Base-by-base conservation (phyloP, 176 grass and related monocot genomes). In the Calamus simplicifolius region DNA sequence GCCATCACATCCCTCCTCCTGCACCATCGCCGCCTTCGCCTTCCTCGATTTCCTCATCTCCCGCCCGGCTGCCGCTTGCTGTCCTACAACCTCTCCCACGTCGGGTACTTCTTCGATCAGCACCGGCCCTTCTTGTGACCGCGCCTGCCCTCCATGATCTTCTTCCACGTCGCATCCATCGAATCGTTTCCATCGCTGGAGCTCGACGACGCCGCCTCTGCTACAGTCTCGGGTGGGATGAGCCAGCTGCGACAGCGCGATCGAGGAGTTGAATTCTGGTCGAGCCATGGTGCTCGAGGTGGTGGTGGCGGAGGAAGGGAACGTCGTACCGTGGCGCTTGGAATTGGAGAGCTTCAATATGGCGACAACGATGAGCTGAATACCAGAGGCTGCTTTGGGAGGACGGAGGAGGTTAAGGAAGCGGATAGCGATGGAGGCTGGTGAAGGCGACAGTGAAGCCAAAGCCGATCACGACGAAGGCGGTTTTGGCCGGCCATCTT, bases 361-460 rank as follows among this genome's bases (percentile, higher is more conserved):
- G 15, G 26, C 62, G 14, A 71, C 0, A 57, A 95, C 12, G 67
- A 95, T 89, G 29, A 55, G 28, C 63, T 89, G 79, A 17, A 81
- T 85, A 5, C 89, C 81, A 89, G 15, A 71, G 48, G 58, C 70
- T 54, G 13, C 18, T 1, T 0, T 38, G 27, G 16, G 64, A 81
- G 28, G 18, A 49, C 57, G 25, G 67, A 86, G 3, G 29, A 6
- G 74, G 17, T 17, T 12, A 23, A 57, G 59, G 43, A 62, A 21
- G n/a, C 54, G 23, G 3, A 74, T 73, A 0, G 52, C 63, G 27
- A 58, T 55, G 28, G 28, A 69, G 57, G 26, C 26, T 35, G 0
- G 29, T 70, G 10, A 94, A n/a, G 66, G 73, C 17, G 23, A 64
- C 26, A 17, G 17, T 29, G 1, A 25, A 13, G 35, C 6, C 35